A percentile compares a stretch with the other conserved stretches of the same genome.
Conservation (phyloP, 73 alveolate genomes). For the Effrenium voratum region DNA sequence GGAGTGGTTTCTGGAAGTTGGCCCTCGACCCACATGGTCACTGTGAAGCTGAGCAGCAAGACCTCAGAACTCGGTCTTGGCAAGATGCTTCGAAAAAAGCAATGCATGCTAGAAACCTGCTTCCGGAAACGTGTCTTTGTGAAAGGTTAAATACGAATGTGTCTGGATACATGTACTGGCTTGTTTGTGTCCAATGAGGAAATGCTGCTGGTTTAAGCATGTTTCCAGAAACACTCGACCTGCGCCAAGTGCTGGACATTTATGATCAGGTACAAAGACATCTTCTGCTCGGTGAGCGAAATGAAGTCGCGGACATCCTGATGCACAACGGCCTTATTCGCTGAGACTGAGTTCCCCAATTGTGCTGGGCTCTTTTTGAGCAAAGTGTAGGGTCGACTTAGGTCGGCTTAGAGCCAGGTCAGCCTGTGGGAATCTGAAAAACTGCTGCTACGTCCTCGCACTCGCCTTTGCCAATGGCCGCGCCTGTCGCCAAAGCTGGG, state of each 20-base stretch:
- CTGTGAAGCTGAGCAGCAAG: slow-evolving; percentile 72
- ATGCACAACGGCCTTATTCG: background rate
- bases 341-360: background rate
- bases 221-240: too few relatives aligned
- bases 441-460: background rate
- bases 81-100: too few relatives aligned
- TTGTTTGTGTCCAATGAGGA: too few relatives aligned
- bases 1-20: slow-evolving; percentile 92
- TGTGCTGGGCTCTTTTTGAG: background rate
- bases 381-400: too few relatives aligned
- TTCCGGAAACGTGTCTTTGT: too few relatives aligned
- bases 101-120: too few relatives aligned
- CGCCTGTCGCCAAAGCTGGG: slow-evolving; percentile 89
- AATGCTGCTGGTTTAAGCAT: too few relatives aligned
- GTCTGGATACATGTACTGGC: too few relatives aligned
- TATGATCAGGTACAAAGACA: slow-evolving; percentile 81
- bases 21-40: slow-evolving; percentile 92
- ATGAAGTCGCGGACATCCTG: slow-evolving; percentile 91
- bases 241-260: background rate
- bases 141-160: too few relatives aligned
- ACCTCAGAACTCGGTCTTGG: slow-evolving; percentile 22
- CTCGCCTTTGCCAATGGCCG: too few relatives aligned
- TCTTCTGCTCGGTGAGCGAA: slow-evolving; percentile 90
- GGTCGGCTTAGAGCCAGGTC: too few relatives aligned
- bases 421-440: too few relatives aligned